Evolutionary conservation across 2,329 filamentous ascomycete species (phyloP).

Genomic region (Neospermospora avenae): DNA sequence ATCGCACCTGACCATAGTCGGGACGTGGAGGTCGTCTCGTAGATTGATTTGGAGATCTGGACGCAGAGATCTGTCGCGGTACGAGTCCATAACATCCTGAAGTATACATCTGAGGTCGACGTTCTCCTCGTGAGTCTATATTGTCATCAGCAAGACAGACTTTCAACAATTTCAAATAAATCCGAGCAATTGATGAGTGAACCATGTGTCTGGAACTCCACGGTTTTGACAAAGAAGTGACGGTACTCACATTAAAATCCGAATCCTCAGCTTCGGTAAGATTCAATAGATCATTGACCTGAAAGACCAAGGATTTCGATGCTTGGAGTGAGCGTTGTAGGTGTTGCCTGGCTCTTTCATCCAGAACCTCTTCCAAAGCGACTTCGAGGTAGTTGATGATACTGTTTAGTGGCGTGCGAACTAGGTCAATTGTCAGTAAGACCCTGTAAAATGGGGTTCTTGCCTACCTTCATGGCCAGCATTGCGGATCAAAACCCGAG

Average conservation of each 20-base stretch:
- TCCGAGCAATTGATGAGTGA: too few relatives aligned
- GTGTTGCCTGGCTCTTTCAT: slow-evolving; percentile 80
- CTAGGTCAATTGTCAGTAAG: slow-evolving; percentile 8
- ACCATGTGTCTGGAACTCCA: too few relatives aligned
- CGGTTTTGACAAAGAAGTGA: too few relatives aligned
- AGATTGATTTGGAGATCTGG: slow-evolving; percentile 17
- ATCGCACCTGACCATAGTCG: slow-evolving; percentile 21
- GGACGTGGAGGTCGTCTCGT: slow-evolving; percentile 15
- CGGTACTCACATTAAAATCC: slow-evolving; percentile 13
- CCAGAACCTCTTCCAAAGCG: slow-evolving; percentile 73
- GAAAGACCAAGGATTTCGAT: slow-evolving; percentile 86
- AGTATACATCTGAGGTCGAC: slow-evolving; percentile 18
- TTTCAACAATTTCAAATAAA: too few relatives aligned
- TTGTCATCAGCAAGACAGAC: background rate
- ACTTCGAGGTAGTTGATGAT: slow-evolving; percentile 94
- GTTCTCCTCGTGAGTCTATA: slow-evolving; percentile 20
- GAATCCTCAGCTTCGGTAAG: slow-evolving; percentile 77
- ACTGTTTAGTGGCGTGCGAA: slow-evolving; percentile 78
- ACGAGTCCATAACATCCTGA: slow-evolving; percentile 16
- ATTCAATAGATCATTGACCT: slow-evolving; percentile 86
- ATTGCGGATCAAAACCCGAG: slow-evolving; percentile 44
- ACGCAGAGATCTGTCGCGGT: slow-evolving; percentile 9
- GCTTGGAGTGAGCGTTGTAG: slow-evolving; percentile 79
- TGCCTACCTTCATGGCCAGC: slow-evolving; percentile 69
- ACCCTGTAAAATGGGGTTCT: background rate